A percentile compares a stretch with the other conserved stretches of the same genome.
Evolutionary conservation across 306 rosid genomes (phyloP).

Genomic region (Vigna reflexopilosa): DNA sequence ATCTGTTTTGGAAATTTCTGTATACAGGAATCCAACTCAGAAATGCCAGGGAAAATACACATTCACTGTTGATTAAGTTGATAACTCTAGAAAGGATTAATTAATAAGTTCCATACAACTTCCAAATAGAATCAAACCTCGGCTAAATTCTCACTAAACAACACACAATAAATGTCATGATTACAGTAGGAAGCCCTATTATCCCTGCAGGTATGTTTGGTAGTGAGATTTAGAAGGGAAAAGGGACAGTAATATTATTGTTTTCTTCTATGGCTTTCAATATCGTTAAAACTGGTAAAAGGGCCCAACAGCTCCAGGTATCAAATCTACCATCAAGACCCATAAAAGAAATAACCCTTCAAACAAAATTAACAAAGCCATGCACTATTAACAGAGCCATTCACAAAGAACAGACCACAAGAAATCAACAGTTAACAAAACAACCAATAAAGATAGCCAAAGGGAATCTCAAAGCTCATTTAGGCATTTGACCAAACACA

Average conservation of each 20-base stretch:
- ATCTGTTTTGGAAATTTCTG: constrained; percentile 39
- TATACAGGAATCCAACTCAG: constrained; percentile 37
- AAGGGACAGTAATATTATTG: not conserved
- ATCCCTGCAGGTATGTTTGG: not conserved
- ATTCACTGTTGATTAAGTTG: constrained; percentile 32
- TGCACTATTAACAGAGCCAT: not conserved
- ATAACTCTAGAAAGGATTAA: constrained; percentile 19
- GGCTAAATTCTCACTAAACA: constrained; percentile 28
- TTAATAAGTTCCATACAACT: constrained; percentile 5
- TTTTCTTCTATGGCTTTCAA: not conserved
- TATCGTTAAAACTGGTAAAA: not conserved
- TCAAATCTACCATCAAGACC: not conserved
- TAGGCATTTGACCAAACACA: constrained; percentile 21
- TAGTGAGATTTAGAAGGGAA: not conserved
- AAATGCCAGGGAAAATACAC: constrained; percentile 16
- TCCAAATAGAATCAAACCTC: constrained; percentile 27
- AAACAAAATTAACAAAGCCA: not conserved
- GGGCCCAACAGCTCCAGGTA: not conserved
- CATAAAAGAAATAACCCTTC: not conserved
- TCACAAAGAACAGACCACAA: not conserved
- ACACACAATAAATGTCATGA: not conserved
- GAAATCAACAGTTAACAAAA: not conserved
- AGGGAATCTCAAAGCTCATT: not conserved
- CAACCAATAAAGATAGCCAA: not conserved
- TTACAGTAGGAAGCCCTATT: constrained; percentile 19